Percentiles rank a stretch among this genome's conserved stretches.
phyloP scores from a whole-genome alignment of 768 basidiomycete species.

The Lentinula edodes region DNA sequence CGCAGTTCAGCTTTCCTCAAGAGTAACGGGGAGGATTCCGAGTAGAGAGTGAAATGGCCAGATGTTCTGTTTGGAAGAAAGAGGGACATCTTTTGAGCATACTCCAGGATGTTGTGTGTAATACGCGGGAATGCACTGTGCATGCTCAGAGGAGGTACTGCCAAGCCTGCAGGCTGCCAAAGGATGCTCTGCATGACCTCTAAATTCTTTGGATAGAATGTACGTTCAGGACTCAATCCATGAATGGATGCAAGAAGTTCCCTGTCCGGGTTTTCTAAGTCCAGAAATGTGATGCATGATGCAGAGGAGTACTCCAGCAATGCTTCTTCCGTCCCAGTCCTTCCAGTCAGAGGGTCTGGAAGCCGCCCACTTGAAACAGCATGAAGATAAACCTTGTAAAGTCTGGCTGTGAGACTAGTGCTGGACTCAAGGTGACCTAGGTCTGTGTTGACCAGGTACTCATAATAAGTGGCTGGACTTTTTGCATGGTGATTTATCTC shows the following conservation, averaged over 20 bases:
- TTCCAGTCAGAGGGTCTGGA: slow-evolving; percentile 27
- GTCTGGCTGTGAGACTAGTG: slow-evolving; percentile 18
- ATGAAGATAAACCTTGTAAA: slow-evolving; percentile 27
- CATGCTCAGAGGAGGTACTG: slow-evolving; percentile 11
- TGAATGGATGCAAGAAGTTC: slow-evolving; percentile 19
- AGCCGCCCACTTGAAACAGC: slow-evolving; percentile 28
- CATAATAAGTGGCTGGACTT: slow-evolving; percentile 15
- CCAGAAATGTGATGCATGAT: slow-evolving; percentile 23
- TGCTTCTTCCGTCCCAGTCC: slow-evolving; percentile 31
- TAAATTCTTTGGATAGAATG: slow-evolving; percentile 22
- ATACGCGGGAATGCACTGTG: slow-evolving; percentile 10
- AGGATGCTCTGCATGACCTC: slow-evolving; percentile 24
- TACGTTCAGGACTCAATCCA: slow-evolving; percentile 18
- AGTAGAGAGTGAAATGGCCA: background rate
- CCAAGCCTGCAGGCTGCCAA: slow-evolving; percentile 15
- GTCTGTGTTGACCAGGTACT: slow-evolving; percentile 23
- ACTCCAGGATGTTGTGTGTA: slow-evolving; percentile 9
- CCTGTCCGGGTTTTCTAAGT: slow-evolving; percentile 13
- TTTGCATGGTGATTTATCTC: background rate
- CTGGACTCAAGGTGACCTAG: slow-evolving; percentile 24
- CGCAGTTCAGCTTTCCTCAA: slow-evolving; percentile 14
- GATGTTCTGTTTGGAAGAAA: background rate
- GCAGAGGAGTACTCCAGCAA: slow-evolving; percentile 23
- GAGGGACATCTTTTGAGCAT: slow-evolving; percentile 17
- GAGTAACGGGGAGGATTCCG: slow-evolving; percentile 9